Evolutionary conservation across 306 rosid genomes (phyloP), one percentile per base, ranked within the genome.

Genomic region (Alnus glutinosa): DNA sequence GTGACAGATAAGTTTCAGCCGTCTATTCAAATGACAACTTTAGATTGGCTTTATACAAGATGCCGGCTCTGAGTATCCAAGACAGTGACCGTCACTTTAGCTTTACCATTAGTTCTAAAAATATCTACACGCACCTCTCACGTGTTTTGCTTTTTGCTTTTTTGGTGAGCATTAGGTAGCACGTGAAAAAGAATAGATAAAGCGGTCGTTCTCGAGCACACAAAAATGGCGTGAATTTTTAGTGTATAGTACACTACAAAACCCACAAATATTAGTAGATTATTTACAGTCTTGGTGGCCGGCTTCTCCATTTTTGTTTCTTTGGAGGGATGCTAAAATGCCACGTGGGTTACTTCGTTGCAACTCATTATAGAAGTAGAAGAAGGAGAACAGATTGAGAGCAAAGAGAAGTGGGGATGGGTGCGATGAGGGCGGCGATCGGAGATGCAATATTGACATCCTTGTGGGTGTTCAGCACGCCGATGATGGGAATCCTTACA

Each of bases 381-480:
- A 48, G 1, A 10, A 70, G 16, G 19, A 70, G 9, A 70, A 9
- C 10, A 70, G 9, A 1, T 4, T 9, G 49, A 1, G 52, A 39
- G 46, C 9, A 15, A 59, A n/a, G 67, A 51, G 39, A 32, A 39
- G 23, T 34, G 57, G 18, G 54, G 15, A 88, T 90, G 92, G 75
- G 82, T 4, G 5, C 84, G 46, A 23, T 87, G 51, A 87, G 76
- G 34, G 74, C 68, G 52, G 89, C 85, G 39, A 47, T 76, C 0
- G 89, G 85, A 73, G 91, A 88, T 72, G 87, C 90, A 49, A 71
- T 83, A 36, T 50, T 90, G 76, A 88, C 94, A 8, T 86, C 83
- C 7, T 39, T 85, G 16, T 88, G 89, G 86, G 80, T 89, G 37
- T 85, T 88, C 87, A 15, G 73, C 14, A 50, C 77, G 47, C 87